Evolutionary conservation across 2,329 filamentous ascomycete species (phyloP).

Genomic region (Trichoderma oligosporum): DNA sequence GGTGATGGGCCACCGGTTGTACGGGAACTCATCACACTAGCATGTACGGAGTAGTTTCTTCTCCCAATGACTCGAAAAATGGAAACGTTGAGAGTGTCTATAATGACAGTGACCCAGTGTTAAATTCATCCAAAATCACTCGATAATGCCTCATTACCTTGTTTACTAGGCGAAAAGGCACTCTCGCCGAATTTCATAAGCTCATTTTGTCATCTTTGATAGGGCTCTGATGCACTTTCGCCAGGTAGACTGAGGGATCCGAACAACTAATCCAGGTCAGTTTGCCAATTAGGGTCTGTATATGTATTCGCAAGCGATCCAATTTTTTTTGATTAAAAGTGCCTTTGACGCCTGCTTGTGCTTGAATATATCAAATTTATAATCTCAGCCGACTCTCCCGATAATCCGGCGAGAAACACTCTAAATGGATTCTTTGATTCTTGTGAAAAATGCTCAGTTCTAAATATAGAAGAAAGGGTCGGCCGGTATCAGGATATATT

Average conservation of each 20-base stretch:
- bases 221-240: not conserved
- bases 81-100: not conserved
- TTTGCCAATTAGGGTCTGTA: not conserved
- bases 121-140: not conserved
- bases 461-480: too few relatives aligned
- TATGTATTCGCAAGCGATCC: too few relatives aligned
- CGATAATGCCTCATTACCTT: not conserved
- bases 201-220: not conserved
- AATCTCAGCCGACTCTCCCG: too few relatives aligned
- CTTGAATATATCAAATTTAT: too few relatives aligned
- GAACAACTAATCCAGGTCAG: not conserved
- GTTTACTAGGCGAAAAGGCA: not conserved
- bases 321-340: too few relatives aligned
- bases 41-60: not conserved
- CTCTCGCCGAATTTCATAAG: not conserved
- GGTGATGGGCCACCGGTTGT: not conserved
- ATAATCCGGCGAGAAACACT: too few relatives aligned
- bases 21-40: not conserved
- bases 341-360: too few relatives aligned
- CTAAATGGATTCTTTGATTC: too few relatives aligned
- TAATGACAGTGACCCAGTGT: not conserved
- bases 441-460: too few relatives aligned
- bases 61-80: not conserved
- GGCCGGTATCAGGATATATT: too few relatives aligned
- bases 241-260: slow-evolving; percentile 4